Percentiles rank a stretch among this genome's conserved stretches.
These are phyloP conservation scores for Lodderomyces metapsilosis DNA, from an alignment of 1,139 yeast species.

Conservation along the genomic window DNA sequence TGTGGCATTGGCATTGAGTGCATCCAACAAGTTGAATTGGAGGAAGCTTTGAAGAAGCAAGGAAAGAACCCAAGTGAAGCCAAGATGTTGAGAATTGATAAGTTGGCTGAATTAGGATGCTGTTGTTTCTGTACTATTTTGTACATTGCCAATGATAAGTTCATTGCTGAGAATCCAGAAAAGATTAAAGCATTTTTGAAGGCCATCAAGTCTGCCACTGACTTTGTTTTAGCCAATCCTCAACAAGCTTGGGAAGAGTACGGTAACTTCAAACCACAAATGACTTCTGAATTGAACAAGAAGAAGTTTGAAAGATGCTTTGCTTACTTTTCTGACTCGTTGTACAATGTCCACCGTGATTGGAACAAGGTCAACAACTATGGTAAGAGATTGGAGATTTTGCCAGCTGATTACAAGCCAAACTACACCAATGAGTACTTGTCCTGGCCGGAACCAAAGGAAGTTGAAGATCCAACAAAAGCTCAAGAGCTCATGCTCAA, in stretches of 20 bases:
- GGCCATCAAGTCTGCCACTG: conserved; percentile 53
- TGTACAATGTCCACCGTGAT: conserved; percentile 55
- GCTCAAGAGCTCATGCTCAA: conserved; percentile 47
- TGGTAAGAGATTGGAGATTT: conserved; percentile 53
- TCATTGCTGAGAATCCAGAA: conserved; percentile 49
- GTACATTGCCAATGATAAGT: conserved; percentile 53
- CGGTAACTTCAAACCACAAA: conserved; percentile 47
- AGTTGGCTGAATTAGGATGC: conserved; percentile 57
- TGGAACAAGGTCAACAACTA: conserved; percentile 57
- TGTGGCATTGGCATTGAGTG: conserved; percentile 62
- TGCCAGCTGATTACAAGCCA: conserved; percentile 48
- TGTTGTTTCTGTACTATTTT: conserved; percentile 60
- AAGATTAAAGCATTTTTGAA: conserved; percentile 44
- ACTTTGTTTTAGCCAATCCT: conserved; percentile 44
- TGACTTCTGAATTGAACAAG: conserved; percentile 39
- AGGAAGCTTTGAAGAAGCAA: conserved; percentile 44
- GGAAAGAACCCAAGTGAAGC: conserved; percentile 50
- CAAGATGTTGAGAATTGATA: conserved; percentile 56
- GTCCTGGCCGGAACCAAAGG: conserved; percentile 50
- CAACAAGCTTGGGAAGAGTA: conserved; percentile 47
- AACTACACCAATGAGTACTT: conserved; percentile 53
- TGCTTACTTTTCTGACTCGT: conserved; percentile 53
- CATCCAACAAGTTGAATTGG: conserved; percentile 58
- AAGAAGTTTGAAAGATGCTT: conserved; percentile 54
- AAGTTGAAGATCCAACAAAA: conserved; percentile 43